Conservation (phyloP, 176 grass and related monocot species). For the Lolium rigidum region DNA sequence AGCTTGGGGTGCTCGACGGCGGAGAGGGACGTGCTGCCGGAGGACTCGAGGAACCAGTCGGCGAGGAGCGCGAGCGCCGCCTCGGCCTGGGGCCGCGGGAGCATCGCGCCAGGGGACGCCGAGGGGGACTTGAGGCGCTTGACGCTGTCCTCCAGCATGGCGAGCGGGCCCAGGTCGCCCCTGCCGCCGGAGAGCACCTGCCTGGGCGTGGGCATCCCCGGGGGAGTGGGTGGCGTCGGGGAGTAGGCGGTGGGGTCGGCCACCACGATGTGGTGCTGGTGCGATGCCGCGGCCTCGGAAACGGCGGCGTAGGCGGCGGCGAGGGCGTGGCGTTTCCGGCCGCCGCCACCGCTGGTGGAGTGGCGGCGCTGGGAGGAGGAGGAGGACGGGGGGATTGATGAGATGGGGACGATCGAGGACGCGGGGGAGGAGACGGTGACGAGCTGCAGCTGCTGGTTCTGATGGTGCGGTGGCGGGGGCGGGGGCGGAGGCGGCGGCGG, state of each 20-base stretch:
- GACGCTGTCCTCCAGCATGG: conserved; percentile 75
- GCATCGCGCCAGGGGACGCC: conserved; percentile 42
- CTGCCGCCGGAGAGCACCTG: conserved; percentile 61
- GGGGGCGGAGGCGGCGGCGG: not conserved
- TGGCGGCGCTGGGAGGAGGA: conserved; percentile 36
- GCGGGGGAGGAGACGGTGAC: conserved; percentile 17
- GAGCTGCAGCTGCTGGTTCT: not conserved
- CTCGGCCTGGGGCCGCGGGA: conserved; percentile 59
- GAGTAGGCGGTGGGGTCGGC: conserved; percentile 39
- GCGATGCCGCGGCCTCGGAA: conserved; percentile 11
- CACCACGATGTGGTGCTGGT: conserved; percentile 5
- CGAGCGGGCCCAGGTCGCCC: conserved; percentile 66
- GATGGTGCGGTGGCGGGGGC: not conserved
- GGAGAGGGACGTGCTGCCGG: conserved; percentile 58
- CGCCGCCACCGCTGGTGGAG: conserved; percentile 23
- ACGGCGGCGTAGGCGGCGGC: conserved; percentile 19
- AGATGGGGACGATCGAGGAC: conserved; percentile 18
- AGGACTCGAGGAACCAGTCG: conserved; percentile 85
- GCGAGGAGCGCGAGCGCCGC: conserved; percentile 63
- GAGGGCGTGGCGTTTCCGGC: conserved; percentile 41
- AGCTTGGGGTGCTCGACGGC: conserved; percentile 76
- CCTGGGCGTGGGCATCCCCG: conserved; percentile 40
- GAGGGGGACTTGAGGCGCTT: conserved; percentile 71
- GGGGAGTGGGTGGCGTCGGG: conserved; percentile 44
- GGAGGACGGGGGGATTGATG: not conserved